phyloP scores from a whole-genome alignment of 1,284 basidiomycete species.

The Moesziomyces sp. region DNA sequence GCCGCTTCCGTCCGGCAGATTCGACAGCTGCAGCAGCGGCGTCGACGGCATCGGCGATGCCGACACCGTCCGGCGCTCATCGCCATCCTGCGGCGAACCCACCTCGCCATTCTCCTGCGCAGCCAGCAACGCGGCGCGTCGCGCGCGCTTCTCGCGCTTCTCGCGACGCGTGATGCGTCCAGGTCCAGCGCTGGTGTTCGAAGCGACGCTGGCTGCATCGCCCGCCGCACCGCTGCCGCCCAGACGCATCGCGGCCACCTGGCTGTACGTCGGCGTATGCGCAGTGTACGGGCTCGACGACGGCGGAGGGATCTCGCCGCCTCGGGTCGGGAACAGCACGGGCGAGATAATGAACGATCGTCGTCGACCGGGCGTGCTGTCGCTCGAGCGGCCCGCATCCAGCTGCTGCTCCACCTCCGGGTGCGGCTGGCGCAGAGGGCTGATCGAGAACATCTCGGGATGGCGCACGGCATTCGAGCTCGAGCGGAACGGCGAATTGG shows the following conservation, averaged over 20 bases:
- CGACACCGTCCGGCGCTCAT: conserved; percentile 18
- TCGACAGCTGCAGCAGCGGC: conserved; percentile 26
- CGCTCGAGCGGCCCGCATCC: conserved; percentile 14
- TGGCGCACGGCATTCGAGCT: conserved; percentile 37
- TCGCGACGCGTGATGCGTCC: conserved; percentile 57
- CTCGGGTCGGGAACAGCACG: conserved; percentile 54
- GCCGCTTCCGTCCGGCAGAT: conserved; percentile 17
- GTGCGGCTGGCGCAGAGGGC: conserved; percentile 31
- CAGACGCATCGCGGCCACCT: conserved; percentile 30
- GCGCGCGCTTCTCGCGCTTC: conserved; percentile 56
- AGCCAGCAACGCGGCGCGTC: conserved; percentile 38
- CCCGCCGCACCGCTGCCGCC: conserved; percentile 20
- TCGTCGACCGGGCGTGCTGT: conserved; percentile 26
- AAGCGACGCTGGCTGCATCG: conserved; percentile 38
- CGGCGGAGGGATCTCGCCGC: conserved; percentile 43
- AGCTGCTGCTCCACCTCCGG: conserved; percentile 13
- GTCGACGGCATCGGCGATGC: conserved; percentile 34
- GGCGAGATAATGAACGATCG: conserved; percentile 58
- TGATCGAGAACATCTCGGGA: conserved; percentile 47
- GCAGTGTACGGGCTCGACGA: conserved; percentile 22
- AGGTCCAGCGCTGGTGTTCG: conserved; percentile 39
- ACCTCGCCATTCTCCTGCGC: conserved; percentile 20
- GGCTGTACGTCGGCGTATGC: conserved; percentile 30
- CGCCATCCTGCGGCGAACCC: conserved; percentile 11
- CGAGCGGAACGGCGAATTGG: conserved; percentile 58